Conservation (phyloP, 2,329 filamentous ascomycete species). For the Fragosphaeria purpurea region DNA sequence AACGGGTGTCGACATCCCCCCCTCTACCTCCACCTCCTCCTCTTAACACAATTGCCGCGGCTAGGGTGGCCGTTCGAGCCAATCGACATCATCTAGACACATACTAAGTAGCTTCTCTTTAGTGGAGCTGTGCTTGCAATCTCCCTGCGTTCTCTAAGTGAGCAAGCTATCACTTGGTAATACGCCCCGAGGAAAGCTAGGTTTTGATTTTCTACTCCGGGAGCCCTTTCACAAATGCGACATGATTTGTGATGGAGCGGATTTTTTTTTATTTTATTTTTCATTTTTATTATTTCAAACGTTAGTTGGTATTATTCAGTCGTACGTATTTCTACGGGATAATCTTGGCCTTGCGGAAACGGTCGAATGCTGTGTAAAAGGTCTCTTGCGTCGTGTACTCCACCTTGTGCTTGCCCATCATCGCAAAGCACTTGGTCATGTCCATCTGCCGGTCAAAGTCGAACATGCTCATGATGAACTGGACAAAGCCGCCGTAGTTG, state of each 20-base stretch:
- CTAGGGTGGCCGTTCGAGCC: too few species aligned
- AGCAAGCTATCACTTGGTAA: too few species aligned
- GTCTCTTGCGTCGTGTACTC: conserved; percentile 20
- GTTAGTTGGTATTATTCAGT: too few species aligned
- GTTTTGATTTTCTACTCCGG: too few species aligned
- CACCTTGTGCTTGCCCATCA: conserved; percentile 21
- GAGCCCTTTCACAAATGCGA: too few species aligned
- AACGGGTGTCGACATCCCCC: neutral
- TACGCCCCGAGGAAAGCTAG: too few species aligned
- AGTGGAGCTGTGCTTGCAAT: neutral
- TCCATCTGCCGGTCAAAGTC: conserved; percentile 25
- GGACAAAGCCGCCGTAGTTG: conserved; percentile 20
- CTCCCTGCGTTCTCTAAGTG: too few species aligned
- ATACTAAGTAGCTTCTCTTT: neutral
- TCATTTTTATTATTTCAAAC: too few species aligned
- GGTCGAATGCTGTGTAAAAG: conserved; percentile 24
- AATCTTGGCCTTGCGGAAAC: conserved; percentile 23
- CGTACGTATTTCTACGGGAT: conserved; percentile 16
- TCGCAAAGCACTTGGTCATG: conserved; percentile 21
- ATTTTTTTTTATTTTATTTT: too few species aligned
- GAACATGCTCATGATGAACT: conserved; percentile 25
- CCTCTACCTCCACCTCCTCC: neutral
- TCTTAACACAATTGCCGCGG: neutral
- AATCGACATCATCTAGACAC: too few species aligned
- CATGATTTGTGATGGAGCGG: too few species aligned